phyloP scores from a whole-genome alignment of 2,329 filamentous ascomycete species.

The Fusarium sp. region DNA sequence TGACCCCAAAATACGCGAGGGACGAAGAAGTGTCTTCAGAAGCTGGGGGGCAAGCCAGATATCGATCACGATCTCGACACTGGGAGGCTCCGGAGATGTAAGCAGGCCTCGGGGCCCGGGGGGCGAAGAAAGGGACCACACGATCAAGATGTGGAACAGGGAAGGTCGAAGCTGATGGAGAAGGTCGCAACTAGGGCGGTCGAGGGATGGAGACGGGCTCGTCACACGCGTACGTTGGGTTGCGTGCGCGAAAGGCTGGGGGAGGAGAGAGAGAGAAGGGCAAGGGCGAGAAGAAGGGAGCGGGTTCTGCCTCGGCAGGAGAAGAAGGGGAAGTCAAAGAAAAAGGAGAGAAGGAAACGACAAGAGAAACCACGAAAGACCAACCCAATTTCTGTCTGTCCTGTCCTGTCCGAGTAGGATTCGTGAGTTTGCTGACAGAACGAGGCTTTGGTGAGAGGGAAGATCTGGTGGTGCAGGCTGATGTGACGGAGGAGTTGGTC shows the following conservation, averaged over 20 bases:
- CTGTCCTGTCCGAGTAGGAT: background rate
- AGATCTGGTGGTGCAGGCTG: conserved; percentile 38
- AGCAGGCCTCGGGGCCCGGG: conserved; percentile 20
- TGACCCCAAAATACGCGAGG: background rate
- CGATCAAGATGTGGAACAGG: conserved; percentile 4
- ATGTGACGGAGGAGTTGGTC: conserved; percentile 37
- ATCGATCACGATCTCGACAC: conserved; percentile 9
- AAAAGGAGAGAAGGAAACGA: conserved; percentile 4
- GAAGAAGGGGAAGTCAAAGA: background rate
- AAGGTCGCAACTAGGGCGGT: conserved; percentile 14
- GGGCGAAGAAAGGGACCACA: conserved; percentile 6
- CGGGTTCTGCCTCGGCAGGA: background rate
- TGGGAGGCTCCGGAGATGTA: conserved; percentile 12
- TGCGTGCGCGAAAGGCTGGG: conserved; percentile 19
- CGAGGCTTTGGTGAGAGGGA: conserved; percentile 38
- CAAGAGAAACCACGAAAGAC: background rate
- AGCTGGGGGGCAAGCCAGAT: background rate
- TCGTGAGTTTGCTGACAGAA: conserved; percentile 22
- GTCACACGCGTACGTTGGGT: background rate
- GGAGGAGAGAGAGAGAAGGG: conserved; percentile 10
- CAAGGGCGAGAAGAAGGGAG: conserved; percentile 36
- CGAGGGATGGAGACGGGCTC: conserved; percentile 8
- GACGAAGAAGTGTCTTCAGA: background rate
- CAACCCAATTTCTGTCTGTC: conserved; percentile 8
- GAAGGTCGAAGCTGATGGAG: conserved; percentile 8